Evolutionary conservation across 139 green algal genomes (phyloP), one percentile per base, ranked within the genome.

Genomic region (Pseudopediastrum boryanum): DNA sequence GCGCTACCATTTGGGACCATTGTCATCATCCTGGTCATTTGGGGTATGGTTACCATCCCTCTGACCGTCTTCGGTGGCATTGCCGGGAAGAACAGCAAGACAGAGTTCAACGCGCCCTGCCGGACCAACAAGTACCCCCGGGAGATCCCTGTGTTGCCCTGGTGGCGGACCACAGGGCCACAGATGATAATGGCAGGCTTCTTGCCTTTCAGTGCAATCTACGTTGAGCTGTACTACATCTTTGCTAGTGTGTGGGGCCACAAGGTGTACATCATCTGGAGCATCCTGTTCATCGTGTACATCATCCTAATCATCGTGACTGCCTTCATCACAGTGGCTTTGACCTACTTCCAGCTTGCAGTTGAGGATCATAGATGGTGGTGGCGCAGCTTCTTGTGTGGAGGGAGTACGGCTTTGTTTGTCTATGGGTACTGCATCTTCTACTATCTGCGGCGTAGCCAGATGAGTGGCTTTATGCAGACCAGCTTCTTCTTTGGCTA

Each of bases 171-270:
- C 16, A 89, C 91, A 6, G 12, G 94, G 2, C 86, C 92, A 0
- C 95, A 98, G 85, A 97, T 98, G 92, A 9, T 92, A 16, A 97
- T 98, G 93, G 94, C 94, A 23, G 94, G 94, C 71, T 97, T 97
- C 88, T 86, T 98, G 83, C 95, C 94, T 42, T 98, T 98, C 90
- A 93, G 83, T n/a, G 95, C 95, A 69, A 98, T 98, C 86, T 98
- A 98, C 91, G 97, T 98, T 50, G 95, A 98, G 93, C 91, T 98
- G 21, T 97, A 98, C 88, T 98, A 98, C 90, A 97, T 98, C 82
- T 98, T 98, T 80, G 91, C 90, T 48, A 92, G 71, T 82, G 90
- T 99, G 67, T 99, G 96, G 96, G 95, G 95, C 44, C 93, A 98
- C 89, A 99, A 99, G 89, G 84, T 97, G 35, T 98, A 98, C 91